Conservation (phyloP, 306 rosid genomes). For the Delonix regia region DNA sequence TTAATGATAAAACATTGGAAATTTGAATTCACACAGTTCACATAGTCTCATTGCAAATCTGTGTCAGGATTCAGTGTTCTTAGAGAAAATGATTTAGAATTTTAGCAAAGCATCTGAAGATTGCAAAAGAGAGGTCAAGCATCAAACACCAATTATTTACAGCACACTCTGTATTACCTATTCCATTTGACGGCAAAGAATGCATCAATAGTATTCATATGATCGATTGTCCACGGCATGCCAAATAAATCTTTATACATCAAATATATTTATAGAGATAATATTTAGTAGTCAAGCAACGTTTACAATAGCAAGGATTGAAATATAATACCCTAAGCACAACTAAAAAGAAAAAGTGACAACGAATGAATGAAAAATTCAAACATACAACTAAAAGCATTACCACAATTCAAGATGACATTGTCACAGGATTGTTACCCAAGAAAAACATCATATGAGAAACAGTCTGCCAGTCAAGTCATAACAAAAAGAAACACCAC, state of each 20-base stretch:
- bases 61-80: background rate
- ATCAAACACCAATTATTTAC: background rate
- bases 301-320: background rate
- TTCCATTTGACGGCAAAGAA: background rate
- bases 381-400: background rate
- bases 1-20: background rate
- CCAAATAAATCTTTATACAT: background rate
- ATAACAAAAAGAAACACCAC: background rate
- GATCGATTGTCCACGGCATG: background rate
- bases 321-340: background rate
- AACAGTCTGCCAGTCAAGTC: background rate
- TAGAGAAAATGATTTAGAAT: background rate
- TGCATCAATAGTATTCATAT: background rate
- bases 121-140: background rate
- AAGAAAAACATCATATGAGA: background rate
- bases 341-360: background rate
- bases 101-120: constrained; percentile 1
- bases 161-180: background rate
- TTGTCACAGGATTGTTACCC: background rate
- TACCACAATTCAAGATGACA: background rate
- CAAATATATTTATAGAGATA: background rate
- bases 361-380: background rate
- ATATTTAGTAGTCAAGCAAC: background rate
- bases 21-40: background rate
- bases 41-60: background rate